These are phyloP conservation scores for Fremontodendron californicum DNA, from an alignment of 345 rosid species.

Conservation along the genomic window DNA sequence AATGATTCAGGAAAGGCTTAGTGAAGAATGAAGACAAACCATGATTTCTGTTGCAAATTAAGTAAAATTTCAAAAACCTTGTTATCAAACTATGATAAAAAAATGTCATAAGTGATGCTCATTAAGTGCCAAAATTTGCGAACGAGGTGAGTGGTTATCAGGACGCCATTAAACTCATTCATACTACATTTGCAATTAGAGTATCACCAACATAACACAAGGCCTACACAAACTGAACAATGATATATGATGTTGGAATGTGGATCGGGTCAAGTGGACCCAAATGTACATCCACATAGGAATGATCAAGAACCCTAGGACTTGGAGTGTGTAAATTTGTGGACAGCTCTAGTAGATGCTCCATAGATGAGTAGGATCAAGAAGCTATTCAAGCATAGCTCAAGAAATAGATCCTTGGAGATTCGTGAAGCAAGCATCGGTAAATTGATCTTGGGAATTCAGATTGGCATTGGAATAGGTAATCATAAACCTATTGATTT, in stretches of 20 bases:
- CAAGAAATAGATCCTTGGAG: background rate
- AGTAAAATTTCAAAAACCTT: background rate
- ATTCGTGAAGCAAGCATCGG: background rate
- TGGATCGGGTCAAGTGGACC: background rate
- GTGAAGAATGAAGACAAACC: conserved; percentile 1
- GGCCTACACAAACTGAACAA: background rate
- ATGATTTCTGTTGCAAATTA: background rate
- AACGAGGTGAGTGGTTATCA: background rate
- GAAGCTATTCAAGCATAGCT: background rate
- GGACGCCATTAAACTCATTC: background rate
- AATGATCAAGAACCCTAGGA: background rate
- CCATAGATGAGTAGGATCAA: background rate
- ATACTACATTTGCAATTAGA: background rate
- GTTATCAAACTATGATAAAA: background rate
- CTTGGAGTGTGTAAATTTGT: background rate
- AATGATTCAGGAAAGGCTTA: background rate
- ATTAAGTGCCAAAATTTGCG: background rate
- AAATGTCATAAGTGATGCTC: background rate
- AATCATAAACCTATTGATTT: background rate
- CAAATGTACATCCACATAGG: background rate
- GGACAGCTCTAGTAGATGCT: background rate
- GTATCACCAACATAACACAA: background rate
- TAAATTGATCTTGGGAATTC: background rate
- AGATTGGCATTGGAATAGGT: background rate
- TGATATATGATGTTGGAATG: background rate